Base-by-base conservation (phyloP, 2,329 filamentous ascomycete species). In the Monilinia fructicola region DNA sequence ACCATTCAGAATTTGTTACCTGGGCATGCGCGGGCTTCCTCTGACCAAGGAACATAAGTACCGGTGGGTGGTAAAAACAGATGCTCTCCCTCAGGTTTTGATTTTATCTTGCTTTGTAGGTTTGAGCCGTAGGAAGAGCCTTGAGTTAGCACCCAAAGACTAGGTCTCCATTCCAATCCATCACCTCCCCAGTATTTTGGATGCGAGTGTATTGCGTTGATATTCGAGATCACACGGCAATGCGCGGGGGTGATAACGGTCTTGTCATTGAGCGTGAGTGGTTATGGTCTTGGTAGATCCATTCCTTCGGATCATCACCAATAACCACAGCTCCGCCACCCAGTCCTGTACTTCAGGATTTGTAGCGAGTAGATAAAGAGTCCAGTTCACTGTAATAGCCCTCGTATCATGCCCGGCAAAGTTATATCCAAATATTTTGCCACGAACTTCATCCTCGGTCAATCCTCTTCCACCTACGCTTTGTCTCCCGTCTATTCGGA, bases 341-440 rank as follows among this genome's bases (percentile, higher is more conserved):
- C 69, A 72, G 6, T 66, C 40, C 64, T 74, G 71, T 35, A 64
- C 38, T 5, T 69, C 28, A 0, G 58, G 58, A 50, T 73, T 28
- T 7, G 65, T 59, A 14, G 76, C 73, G 18, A 77, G 67, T n/a
- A 74, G 62, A 26, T 65, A 64, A n/a, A 75, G 64, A 16, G 67
- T 69, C 65, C 73, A 76, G 18, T 69, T 66, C 3, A 77, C 60
- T 16, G 71, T 71, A 53, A 74, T 74, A 2, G 76, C 74, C 18
- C 74, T 76, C 0, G 75, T 75, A 56, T 77, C 76, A 64, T 77
- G 74, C 11, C 75, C 75, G 3, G 74, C 76, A n/a, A 77, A 58
- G 21, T 71, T 74, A 55, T 72, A 76, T 11, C 75, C 68, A 61
- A 77, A 77, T 1, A 75, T 67, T 66, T 77, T 77, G 2, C 76